Base-by-base conservation (phyloP, 805 yeast genomes). In the Kurtzmaniella cleridarum region DNA sequence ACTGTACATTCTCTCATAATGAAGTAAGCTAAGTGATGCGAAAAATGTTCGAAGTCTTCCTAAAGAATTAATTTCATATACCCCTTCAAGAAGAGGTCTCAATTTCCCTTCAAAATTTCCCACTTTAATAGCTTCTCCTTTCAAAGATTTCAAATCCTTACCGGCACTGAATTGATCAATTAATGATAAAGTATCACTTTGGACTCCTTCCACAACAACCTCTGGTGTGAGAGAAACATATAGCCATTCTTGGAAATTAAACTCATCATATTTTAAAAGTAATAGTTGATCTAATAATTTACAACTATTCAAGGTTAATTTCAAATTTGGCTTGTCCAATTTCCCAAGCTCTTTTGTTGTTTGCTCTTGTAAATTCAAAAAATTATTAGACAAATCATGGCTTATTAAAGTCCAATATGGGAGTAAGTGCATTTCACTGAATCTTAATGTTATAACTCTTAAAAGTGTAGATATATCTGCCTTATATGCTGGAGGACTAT, bases 221-320 rank as follows among this genome's bases (percentile, higher is more conserved):
- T 79, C 81, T 13, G 79, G 69, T 13, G 76, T 79, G 49, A 84
- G 87, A 20, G 80, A 71, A 9, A 91, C 75, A 53, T 88, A 93
- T 2, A 93, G 64, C 98, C 98, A 91, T 51, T 88, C 93, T 44
- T 76, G 54, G 58, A 77, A 53, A 59, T 80, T 81, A 67, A 91
- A 72, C 41, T 88, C 95, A 54, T 90, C 97, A 31, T 73, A 71
- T 28, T 79, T 77, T 41, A 89, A 48, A 2, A 83, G 67, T 15
- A 91, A 56, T 16, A 89, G 57, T 24, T 84, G 71, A 54, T 91
- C 98, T 34, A 93, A 64, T 12, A 93, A 63, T 57, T 90, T 91
- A 51, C 88, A 81, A 0, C 83, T 84, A 40, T 76, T 75, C 27
- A 82, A 62, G 2, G 78, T 48, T 11, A 75, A 53, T 17, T 51